Base-by-base conservation (phyloP, 148 eudicot species). In the Limonium bicolor region DNA sequence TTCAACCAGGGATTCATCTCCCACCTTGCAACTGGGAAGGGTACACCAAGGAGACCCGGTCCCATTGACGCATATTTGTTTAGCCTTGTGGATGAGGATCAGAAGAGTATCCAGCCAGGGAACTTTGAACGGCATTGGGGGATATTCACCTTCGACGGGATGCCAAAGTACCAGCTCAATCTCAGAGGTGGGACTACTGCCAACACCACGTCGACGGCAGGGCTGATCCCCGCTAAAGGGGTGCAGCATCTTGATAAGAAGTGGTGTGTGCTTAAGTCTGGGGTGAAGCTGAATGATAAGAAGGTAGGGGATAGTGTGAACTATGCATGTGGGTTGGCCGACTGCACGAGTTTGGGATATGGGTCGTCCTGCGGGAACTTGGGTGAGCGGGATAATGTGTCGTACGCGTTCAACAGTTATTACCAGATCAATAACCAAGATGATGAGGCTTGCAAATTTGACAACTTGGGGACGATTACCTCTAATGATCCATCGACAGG, bases 41-140 rank as follows among this genome's bases (percentile, higher is more conserved):
- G 96, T 24, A 82, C 94, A 10, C 96, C 94, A 4, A 71, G 78
- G 90, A 73, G 96, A 48, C 73, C 94, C 0, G 74, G 82, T 1
- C 86, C 90, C 0, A 50, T 87, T 3, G 77, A 87, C 27, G 94
- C 72, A 0, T 87, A 79, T 39, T 46, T 87, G 35, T 87, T 87
- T 21, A 82, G 96, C 49, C 44, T 87, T 38, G 58, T 87, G 1
- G 96, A 87, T 34, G 96, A 87, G 64, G 96, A 87, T 50, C 72
- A 67, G 0, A 87, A 87, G 60, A 87, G 96, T 48, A 66, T 87
- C 28, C 65, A 69, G 7, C 96, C 96, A 0, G 96, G 96, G 10
- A 71, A 71, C 24, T 87, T 87, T 17, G 96, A 87, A 59, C 69
- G 96, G 6, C 96, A 87, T 38, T 87, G 96, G 96, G 96, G 96